Conservation (phyloP, 164 flowering plant genomes). For the Cinnamomum chago region DNA sequence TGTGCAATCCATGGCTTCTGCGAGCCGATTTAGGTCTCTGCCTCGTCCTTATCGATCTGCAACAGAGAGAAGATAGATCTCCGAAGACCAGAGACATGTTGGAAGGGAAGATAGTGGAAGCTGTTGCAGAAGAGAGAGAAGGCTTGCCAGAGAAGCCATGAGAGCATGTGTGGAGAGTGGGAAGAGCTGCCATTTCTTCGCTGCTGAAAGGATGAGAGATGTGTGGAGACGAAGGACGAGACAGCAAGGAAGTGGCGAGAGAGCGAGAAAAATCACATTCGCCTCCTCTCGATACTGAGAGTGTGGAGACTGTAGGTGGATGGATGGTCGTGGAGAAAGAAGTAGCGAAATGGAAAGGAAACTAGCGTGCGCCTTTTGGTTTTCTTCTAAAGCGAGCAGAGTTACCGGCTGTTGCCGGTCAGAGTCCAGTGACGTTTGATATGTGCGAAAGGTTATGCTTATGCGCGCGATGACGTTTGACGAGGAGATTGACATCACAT, state of each 20-base stretch:
- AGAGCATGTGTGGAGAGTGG: conserved; percentile 29
- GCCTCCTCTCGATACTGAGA: too few relatives aligned
- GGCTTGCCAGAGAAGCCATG: conserved; percentile 11
- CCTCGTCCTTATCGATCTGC: conserved; percentile 30
- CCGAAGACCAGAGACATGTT: conserved; percentile 30
- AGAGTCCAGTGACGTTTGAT: too few relatives aligned
- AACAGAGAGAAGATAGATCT: conserved; percentile 38
- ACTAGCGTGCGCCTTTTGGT: too few relatives aligned
- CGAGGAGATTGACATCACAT: too few relatives aligned
- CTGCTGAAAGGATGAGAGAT: neutral
- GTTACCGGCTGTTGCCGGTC: too few relatives aligned
- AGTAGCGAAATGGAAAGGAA: too few relatives aligned
- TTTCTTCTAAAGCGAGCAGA: too few relatives aligned
- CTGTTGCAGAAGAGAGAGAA: conserved; percentile 2
- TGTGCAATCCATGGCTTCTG: conserved; percentile 5
- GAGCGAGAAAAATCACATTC: neutral
- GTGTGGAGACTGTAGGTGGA: too few relatives aligned
- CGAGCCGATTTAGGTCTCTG: conserved; percentile 18
- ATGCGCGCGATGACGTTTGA: too few relatives aligned
- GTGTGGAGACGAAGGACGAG: neutral
- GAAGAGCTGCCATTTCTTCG: neutral
- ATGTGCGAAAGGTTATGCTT: too few relatives aligned
- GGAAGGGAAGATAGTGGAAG: conserved; percentile 16
- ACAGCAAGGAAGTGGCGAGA: neutral
- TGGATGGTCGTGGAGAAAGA: too few relatives aligned